A percentile compares a stretch with the other conserved stretches of the same genome.
These are phyloP conservation scores for Apostasia ramifera DNA, from an alignment of 106 monocot genomes.

Conservation along the genomic window DNA sequence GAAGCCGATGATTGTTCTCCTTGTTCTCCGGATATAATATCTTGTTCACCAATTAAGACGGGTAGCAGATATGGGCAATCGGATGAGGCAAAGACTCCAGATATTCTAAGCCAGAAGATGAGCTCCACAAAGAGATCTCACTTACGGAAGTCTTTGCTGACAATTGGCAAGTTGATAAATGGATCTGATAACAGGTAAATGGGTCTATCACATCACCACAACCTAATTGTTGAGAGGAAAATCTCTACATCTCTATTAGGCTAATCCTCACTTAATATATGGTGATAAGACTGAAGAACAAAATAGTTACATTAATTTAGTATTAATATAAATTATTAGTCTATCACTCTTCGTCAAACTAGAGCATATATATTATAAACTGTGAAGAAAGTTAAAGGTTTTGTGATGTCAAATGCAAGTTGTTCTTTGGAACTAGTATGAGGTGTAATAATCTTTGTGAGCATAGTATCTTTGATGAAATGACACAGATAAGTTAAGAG, in stretches of 20 bases:
- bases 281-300: too few species aligned
- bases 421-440: too few species aligned
- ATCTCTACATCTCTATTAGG: too few species aligned
- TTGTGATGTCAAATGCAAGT: too few species aligned
- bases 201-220: neutral
- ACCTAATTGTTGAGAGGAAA: too few species aligned
- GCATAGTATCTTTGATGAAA: too few species aligned
- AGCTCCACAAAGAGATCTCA: slow-evolving; percentile 23
- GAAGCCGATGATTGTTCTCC: neutral
- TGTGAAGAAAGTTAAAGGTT: too few species aligned
- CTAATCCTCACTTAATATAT: too few species aligned
- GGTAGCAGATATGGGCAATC: slow-evolving; percentile 6
- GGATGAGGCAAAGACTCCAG: slow-evolving; percentile 11
- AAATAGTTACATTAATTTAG: neutral
- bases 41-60: neutral
- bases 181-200: slow-evolving; percentile 8
- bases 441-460: too few species aligned
- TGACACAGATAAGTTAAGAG: too few species aligned
- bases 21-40: neutral
- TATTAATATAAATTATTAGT: neutral
- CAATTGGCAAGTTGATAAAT: slow-evolving; percentile 13
- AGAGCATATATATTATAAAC: too few species aligned
- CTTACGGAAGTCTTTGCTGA: slow-evolving; percentile 9
- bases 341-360: neutral
- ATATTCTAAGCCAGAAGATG: slow-evolving; percentile 12